Percentiles rank a stretch among this genome's conserved stretches.
phyloP scores from a whole-genome alignment of 106 monocot genomes.

The Cymbidium sinense region DNA sequence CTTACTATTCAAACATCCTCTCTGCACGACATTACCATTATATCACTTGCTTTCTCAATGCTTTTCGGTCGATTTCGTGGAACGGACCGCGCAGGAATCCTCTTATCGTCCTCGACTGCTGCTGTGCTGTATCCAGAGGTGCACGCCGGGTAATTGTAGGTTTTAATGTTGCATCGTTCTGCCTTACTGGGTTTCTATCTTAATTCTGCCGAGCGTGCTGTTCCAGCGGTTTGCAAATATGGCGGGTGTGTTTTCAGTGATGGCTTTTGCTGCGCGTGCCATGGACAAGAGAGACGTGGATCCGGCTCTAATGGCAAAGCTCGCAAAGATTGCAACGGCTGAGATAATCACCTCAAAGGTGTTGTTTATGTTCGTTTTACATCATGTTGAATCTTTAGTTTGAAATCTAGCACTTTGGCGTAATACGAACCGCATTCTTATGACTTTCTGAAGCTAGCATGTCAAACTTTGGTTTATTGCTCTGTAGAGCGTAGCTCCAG shows the following conservation, averaged over 20 bases:
- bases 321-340: conserved; percentile 71
- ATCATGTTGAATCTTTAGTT: no score
- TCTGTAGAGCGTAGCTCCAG: background rate
- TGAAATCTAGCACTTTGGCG: no score
- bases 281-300: conserved; percentile 64
- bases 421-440: background rate
- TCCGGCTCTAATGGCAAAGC: conserved; percentile 41
- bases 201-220: conserved; percentile 9
- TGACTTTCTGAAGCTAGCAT: background rate
- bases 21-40: background rate
- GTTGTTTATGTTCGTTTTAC: background rate
- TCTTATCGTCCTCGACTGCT: conserved; percentile 72
- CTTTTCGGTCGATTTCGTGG: background rate
- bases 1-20: background rate
- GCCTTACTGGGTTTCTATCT: background rate
- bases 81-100: conserved; percentile 60
- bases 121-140: conserved; percentile 54
- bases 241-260: conserved; percentile 78
- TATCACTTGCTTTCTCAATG: background rate
- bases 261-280: conserved; percentile 72
- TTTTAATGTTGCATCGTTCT: background rate
- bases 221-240: conserved; percentile 76
- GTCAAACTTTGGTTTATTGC: background rate
- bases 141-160: conserved; percentile 56
- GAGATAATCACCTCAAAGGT: conserved; percentile 94